Conservation (phyloP, 768 basidiomycete genomes). For the Trametes cubensis region DNA sequence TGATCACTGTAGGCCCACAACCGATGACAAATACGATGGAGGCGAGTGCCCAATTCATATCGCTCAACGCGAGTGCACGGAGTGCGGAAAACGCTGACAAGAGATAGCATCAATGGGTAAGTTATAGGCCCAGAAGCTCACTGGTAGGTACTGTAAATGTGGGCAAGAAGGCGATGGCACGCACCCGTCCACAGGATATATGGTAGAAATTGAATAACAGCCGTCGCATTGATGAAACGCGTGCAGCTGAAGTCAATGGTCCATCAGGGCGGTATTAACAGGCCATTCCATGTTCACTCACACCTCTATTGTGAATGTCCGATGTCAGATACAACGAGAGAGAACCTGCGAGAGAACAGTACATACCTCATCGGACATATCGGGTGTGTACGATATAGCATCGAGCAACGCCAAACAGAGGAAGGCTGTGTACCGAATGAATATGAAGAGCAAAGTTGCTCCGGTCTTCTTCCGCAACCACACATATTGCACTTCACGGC, state of each 20-base stretch:
- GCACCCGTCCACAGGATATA: slow-evolving; percentile 3
- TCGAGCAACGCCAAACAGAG: neutral
- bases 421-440: neutral
- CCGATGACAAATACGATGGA: neutral
- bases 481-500: slow-evolving; percentile 5
- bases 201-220: neutral
- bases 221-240: neutral
- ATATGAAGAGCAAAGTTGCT: slow-evolving; percentile 14
- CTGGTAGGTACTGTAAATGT: neutral
- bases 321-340: neutral
- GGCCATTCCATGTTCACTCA: neutral
- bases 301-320: neutral
- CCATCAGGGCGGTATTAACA: neutral
- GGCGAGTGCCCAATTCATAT: neutral
- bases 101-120: neutral
- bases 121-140: no score
- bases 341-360: neutral
- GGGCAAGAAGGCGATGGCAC: no score
- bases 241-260: neutral
- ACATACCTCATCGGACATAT: slow-evolving; percentile 1
- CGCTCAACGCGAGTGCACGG: slow-evolving; percentile 4
- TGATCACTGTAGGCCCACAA: neutral
- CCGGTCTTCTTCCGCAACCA: slow-evolving; percentile 19
- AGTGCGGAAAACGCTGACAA: neutral
- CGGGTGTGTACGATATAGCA: neutral